Percentiles rank a stretch among this genome's conserved stretches.
These are phyloP conservation scores for Penicillium angulare DNA, from an alignment of 495 filamentous ascomycete species.

Conservation along the genomic window DNA sequence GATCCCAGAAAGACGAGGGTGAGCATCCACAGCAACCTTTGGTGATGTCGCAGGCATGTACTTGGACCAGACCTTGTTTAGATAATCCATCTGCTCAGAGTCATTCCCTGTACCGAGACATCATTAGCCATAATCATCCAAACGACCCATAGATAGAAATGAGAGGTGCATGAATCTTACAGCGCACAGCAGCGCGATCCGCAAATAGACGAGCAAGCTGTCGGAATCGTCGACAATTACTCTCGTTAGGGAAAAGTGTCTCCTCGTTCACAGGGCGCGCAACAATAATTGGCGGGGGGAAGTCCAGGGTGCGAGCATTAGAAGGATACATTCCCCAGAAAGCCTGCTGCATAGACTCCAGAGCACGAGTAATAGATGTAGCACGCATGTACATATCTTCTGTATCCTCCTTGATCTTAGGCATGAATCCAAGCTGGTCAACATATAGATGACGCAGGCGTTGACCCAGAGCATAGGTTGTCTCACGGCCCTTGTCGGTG, in stretches of 20 bases:
- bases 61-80: slow-evolving; percentile 72
- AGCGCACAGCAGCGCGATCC: slow-evolving; percentile 71
- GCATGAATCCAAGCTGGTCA: slow-evolving; percentile 83
- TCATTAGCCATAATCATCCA: background rate
- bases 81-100: slow-evolving; percentile 77
- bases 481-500: slow-evolving; percentile 82
- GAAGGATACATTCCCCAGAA: slow-evolving; percentile 88
- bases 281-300: slow-evolving; percentile 73
- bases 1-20: slow-evolving; percentile 81
- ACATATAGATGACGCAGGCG: slow-evolving; percentile 84
- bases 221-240: slow-evolving; percentile 78
- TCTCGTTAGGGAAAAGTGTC: slow-evolving; percentile 89
- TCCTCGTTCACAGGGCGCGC: slow-evolving; percentile 73
- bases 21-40: slow-evolving; percentile 76
- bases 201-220: slow-evolving; percentile 81
- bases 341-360: slow-evolving; percentile 86
- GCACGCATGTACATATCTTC: slow-evolving; percentile 81
- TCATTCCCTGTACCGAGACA: slow-evolving; percentile 63
- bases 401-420: slow-evolving; percentile 57
- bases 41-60: slow-evolving; percentile 74
- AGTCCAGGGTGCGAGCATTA: slow-evolving; percentile 57
- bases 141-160: background rate
- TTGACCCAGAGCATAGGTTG: slow-evolving; percentile 75
- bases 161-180: no score
- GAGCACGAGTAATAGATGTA: slow-evolving; percentile 78